Evolutionary conservation across 176 grass and related monocot species (phyloP).

Genomic region (Triticum aestivum): IWGSC_CS_RefSeq_v2.1 NC_057797.1:739462778-739463277

Average conservation of each 20-base stretch:
- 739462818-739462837: neutral
- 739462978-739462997: neutral
- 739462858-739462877: neutral
- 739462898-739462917: neutral
- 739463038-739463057: no score
- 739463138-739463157: neutral
- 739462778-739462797: neutral
- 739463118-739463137: neutral
- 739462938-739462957: neutral
- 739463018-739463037: neutral
- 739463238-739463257: conserved; percentile 34
- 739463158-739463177: neutral
- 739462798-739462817: neutral
- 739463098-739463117: neutral
- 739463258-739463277: conserved; percentile 7
- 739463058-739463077: neutral
- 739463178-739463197: neutral
- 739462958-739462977: neutral
- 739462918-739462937: neutral
- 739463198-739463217: conserved; percentile 22
- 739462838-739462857: neutral
- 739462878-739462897: neutral
- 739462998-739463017: neutral
- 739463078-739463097: neutral
- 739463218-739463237: conserved; percentile 22